Base-by-base conservation (phyloP, 148 eudicot species). In the Fagopyrum tataricum region DNA sequence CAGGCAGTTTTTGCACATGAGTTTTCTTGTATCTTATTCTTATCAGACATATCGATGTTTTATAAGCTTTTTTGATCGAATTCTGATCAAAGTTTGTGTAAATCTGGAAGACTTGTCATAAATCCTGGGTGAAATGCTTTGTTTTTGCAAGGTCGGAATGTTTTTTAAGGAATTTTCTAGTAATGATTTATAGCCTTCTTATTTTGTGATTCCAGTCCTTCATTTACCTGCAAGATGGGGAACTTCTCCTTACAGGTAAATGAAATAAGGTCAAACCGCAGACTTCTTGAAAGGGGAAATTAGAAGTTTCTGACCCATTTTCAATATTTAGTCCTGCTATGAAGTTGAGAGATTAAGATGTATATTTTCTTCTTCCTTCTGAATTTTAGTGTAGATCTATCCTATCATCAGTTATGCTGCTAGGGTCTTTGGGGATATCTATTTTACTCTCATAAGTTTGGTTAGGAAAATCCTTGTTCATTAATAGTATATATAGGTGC, bases 141-240 rank as follows among this genome's bases (percentile, higher is more conserved):
- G 49, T 46, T 46, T 46, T 46, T 46, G 49, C 49, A 46, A 46
- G 10, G 12, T 46, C 13, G 49, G 3, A 7, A 8, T 13, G 13
- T 46, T 46, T 2, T 46, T 46, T 46, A 8, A 7, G 56, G 1
- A 21, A 18, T 7, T 55, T 55, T 20, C 31, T 18, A 20, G 7
- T 7, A 18, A 18, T 55, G 18, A 55, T 18, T 55, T n/a, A n/a
- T n/a, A 18, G 24, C 18, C 61, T 20, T 55, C 12, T 13, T 71
- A 31, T 15, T 71, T 31, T 23, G 17, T 67, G 11, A 41, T 5
- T 20, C 31, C 87, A 89, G 52, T 86, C 91, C 73, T 73, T 93
- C 61, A 91, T 74, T 81, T 84, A 87, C 74, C 84, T 93, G 78
- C 88, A 91, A 82, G 87, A 86, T 26, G 86, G 91, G 92, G 97